Conservation (phyloP, 306 rosid genomes). For the Lablab purpureus region DNA sequence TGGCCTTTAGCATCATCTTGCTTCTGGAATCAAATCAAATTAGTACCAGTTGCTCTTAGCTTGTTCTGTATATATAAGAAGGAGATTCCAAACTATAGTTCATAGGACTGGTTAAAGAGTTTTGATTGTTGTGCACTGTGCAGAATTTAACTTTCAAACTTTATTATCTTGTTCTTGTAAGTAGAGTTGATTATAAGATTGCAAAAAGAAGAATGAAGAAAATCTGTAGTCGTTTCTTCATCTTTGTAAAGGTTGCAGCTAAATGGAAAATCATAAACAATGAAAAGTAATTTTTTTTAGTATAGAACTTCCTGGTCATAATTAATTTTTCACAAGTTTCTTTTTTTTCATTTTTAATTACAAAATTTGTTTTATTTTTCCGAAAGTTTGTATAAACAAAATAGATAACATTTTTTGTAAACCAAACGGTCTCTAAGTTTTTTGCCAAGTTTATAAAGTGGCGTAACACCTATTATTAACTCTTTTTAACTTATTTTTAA, state of each 20-base stretch:
- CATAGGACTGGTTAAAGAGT: slow-evolving; percentile 21
- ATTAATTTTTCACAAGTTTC: neutral
- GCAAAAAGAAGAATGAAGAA: neutral
- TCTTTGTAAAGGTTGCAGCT: neutral
- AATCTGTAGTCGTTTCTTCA: neutral
- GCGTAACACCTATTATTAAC: neutral
- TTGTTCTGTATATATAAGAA: neutral
- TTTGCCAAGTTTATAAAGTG: neutral
- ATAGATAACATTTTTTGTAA: neutral
- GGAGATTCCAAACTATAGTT: slow-evolving; percentile 20
- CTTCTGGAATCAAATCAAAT: slow-evolving; percentile 16
- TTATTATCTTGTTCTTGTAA: neutral
- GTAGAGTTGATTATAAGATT: neutral
- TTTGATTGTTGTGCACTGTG: neutral
- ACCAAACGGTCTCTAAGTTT: neutral
- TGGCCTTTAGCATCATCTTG: neutral
- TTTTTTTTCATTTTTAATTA: too few species aligned
- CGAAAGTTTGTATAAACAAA: too few species aligned
- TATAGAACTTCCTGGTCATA: neutral
- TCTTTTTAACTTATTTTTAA: neutral
- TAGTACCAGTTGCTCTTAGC: neutral
- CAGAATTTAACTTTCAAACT: neutral
- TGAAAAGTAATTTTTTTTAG: neutral
- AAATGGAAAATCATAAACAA: neutral
- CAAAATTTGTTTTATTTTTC: too few species aligned